phyloP scores from a whole-genome alignment of 768 basidiomycete species.

The Naganishia randhawae region DNA sequence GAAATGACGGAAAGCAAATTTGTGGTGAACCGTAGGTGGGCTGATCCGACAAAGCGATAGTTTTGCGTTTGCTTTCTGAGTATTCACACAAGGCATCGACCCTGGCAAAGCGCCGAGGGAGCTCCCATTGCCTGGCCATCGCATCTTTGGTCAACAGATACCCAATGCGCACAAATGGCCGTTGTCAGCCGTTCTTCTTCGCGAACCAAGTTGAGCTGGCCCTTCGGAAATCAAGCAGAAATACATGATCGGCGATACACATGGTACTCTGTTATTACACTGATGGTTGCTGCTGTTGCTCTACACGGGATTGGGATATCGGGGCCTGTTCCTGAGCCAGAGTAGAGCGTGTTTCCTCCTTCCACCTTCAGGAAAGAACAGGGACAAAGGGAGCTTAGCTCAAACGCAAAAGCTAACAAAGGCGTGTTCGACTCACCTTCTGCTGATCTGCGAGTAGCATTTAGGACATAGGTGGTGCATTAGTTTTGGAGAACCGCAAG shows the following conservation, averaged over 20 bases:
- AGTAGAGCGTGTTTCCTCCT: constrained; percentile 6
- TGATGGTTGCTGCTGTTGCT: constrained; percentile 1
- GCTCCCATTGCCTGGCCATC: no score
- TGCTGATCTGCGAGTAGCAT: constrained; percentile 70
- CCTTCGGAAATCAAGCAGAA: not conserved
- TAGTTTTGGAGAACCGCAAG: constrained; percentile 80
- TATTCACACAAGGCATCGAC: no score
- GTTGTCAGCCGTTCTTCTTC: not conserved
- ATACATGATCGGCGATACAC: not conserved
- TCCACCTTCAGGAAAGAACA: not conserved
- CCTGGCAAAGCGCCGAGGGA: no score
- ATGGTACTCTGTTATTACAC: not conserved
- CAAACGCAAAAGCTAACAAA: no score
- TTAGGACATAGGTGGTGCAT: constrained; percentile 79
- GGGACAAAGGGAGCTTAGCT: not conserved
- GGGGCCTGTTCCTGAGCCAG: not conserved
- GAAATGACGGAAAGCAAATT: no score
- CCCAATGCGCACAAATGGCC: not conserved
- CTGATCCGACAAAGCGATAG: no score
- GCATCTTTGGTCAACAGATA: no score
- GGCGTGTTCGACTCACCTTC: constrained; percentile 54
- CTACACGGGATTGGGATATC: constrained; percentile 7
- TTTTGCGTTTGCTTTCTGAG: no score
- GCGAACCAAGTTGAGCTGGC: no score
- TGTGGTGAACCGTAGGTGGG: no score